A percentile compares a stretch with the other conserved stretches of the same genome.
These are phyloP conservation scores for Pisolithus microcarpus DNA, from an alignment of 768 basidiomycete species.

Conservation along the genomic window DNA sequence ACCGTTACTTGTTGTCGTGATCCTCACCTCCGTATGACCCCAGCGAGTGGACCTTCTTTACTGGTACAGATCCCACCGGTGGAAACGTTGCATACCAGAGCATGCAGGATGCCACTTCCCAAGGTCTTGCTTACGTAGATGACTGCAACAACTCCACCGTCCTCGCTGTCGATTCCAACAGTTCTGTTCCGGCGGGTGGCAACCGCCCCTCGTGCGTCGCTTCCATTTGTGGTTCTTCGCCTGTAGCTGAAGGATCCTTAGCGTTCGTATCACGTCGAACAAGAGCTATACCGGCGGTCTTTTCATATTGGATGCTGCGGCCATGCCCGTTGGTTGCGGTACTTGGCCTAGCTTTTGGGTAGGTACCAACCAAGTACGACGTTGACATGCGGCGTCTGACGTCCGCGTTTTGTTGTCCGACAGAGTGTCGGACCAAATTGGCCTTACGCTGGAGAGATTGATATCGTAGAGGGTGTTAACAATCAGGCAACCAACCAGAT, in stretches of 20 bases:
- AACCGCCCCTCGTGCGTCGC: slow-evolving; percentile 46
- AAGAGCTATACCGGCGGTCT: slow-evolving; percentile 59
- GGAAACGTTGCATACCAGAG: slow-evolving; percentile 59
- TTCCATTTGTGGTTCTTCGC: not conserved
- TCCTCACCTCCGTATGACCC: not conserved
- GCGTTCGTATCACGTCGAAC: slow-evolving; percentile 61
- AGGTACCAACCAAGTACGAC: slow-evolving; percentile 28
- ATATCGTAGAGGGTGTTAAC: slow-evolving; percentile 71
- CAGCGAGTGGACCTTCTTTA: slow-evolving; percentile 67
- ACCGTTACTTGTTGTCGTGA: not conserved
- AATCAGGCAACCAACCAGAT: slow-evolving; percentile 50
- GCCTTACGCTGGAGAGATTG: slow-evolving; percentile 57
- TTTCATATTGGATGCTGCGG: slow-evolving; percentile 65
- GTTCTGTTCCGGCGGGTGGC: slow-evolving; percentile 40
- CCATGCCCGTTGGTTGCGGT: slow-evolving; percentile 67
- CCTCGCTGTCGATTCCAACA: slow-evolving; percentile 56
- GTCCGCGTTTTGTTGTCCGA: slow-evolving; percentile 1
- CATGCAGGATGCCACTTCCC: slow-evolving; percentile 38
- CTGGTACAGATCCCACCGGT: slow-evolving; percentile 56
- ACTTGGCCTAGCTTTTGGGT: slow-evolving; percentile 56
- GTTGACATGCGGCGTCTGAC: not conserved
- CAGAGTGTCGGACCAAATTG: slow-evolving; percentile 44
- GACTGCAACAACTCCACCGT: slow-evolving; percentile 45
- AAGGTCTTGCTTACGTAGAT: slow-evolving; percentile 58
- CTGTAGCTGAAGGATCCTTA: slow-evolving; percentile 18